Base-by-base conservation (phyloP, 2,329 filamentous ascomycete genomes). In the Grosmannia serpens region DNA sequence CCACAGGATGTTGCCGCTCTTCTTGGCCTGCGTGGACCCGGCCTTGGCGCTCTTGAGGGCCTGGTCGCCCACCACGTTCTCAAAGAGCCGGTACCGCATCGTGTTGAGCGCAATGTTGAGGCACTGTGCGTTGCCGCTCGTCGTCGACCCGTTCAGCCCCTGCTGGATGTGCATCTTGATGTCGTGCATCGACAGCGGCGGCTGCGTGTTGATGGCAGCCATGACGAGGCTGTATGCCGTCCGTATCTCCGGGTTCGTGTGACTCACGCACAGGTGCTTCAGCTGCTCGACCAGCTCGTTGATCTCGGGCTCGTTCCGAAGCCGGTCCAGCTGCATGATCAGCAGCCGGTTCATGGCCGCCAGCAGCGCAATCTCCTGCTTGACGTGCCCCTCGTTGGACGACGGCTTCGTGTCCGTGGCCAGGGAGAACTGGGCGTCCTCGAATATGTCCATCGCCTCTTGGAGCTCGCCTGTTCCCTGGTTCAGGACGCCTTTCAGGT, bases 31-130 rank as follows among this genome's bases (percentile, higher is more conserved):
- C 49, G 79, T 80, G 27, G 80, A 79, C 27, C 84, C 86, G 0
- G 88, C 87, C 62, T 81, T 79, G 5, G 87, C 86, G 67, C 86
- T 88, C 72, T 91, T 91, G 60, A 89, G 78, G 0, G 87, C 86
- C 69, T 91, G 88, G 60, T 88, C 86, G 55, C 90, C 90, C 4
- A 95, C 83, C 17, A 91, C 86, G 60, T 87, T 87, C 52, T 86
- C 85, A 70, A 91, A 96, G 66, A 96, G 87, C 56, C 85, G 82
- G 67, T 81, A 84, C 56, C 88, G 87, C 87, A 96, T 95, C 63
- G 94, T 85, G 64, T 85, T 91, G 60, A 96, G 81, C 7, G 87
- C 85, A 63, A 96, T 87, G 53, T 86, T 86, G n/a, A 91, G 80
- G 57, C 91, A 86, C 63, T 95, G 88, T 33, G 83, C 83, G 68